Percentiles rank a stretch among this genome's conserved stretches.
Evolutionary conservation across 805 yeast species (phyloP).

Genomic region (Candida lessepsii): DNA sequence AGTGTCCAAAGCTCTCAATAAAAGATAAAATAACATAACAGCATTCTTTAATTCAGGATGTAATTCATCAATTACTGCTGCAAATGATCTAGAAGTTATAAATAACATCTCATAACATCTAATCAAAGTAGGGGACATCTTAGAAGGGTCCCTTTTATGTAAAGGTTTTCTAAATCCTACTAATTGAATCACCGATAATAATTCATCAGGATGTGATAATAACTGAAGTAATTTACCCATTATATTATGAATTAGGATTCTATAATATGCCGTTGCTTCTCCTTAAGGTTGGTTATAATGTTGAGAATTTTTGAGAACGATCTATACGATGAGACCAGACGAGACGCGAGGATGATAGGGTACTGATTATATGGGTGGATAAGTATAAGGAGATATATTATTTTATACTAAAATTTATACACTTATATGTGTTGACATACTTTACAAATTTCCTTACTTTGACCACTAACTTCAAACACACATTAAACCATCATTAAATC

Average conservation of each 20-base stretch:
- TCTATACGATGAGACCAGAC: not conserved
- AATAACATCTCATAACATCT: slow-evolving; percentile 68
- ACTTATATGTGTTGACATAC: too few relatives aligned
- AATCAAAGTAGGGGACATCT: slow-evolving; percentile 31
- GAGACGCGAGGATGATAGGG: too few relatives aligned
- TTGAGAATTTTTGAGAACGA: too few relatives aligned
- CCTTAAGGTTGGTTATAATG: too few relatives aligned
- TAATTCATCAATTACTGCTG: slow-evolving; percentile 88
- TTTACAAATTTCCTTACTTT: too few relatives aligned
- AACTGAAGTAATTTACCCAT: slow-evolving; percentile 67
- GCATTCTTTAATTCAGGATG: slow-evolving; percentile 86
- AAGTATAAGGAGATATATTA: too few relatives aligned
- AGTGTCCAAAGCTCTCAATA: slow-evolving; percentile 90
- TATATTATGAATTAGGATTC: not conserved
- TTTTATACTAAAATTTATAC: too few relatives aligned
- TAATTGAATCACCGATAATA: slow-evolving; percentile 64
- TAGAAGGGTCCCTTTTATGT: slow-evolving; percentile 46
- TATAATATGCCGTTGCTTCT: too few relatives aligned
- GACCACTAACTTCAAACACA: too few relatives aligned
- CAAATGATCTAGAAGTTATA: slow-evolving; percentile 84
- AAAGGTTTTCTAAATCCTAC: slow-evolving; percentile 50
- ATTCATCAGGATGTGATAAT: slow-evolving; percentile 67
- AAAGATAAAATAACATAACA: slow-evolving; percentile 78
- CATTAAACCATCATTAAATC: too few relatives aligned
- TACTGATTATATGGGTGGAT: too few relatives aligned